Evolutionary conservation across 257 asterid species (phyloP), one percentile per base, ranked within the genome.

Genomic region (Salvia rosmarinus): DNA sequence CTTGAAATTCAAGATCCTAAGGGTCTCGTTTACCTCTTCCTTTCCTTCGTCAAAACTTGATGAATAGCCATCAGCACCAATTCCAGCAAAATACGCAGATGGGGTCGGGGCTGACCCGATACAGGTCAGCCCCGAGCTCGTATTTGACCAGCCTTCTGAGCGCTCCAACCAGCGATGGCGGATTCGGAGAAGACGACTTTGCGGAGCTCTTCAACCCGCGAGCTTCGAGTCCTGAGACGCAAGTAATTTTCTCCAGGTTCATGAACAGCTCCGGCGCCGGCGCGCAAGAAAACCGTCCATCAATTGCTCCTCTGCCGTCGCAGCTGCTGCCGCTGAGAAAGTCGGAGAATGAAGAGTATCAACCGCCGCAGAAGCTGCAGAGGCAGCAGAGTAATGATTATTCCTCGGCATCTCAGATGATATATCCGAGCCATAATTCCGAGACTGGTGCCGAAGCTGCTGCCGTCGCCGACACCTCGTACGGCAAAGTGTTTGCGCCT

Each of bases 51-150:
- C 30, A 25, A 25, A 40, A 71, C 16, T 74, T 37, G 61, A 82
- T 82, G 87, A 67, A 67, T 56, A 51, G 63, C 60, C 44, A 77
- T 49, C 63, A 74, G 3, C 70, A 68, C 7, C 74, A 80, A 40
- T 25, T 35, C 44, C 68, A 79, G 77, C 49, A 57, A 37, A 59
- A 37, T 3, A 57, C 55, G 51, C 77, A 75, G 80, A 35, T 40
- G 78, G 84, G 64, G 37, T 55, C 85, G 21, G 95, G 96, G 21
- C 74, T 91, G 74, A 81, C 91, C 49, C 87, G 97, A 5, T 90
- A 92, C 17, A 78, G 87, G 54, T 92, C 96, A 12, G 98, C 98
- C 7, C 98, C 98, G 39, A 92, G 96, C 71, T 86, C 98, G 0
- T 92, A 83, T 63, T 88, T 86, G 16, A 47, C 85, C 0, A 86